Conservation (phyloP, 345 rosid species). For the Eucalyptus tenuipes region DNA sequence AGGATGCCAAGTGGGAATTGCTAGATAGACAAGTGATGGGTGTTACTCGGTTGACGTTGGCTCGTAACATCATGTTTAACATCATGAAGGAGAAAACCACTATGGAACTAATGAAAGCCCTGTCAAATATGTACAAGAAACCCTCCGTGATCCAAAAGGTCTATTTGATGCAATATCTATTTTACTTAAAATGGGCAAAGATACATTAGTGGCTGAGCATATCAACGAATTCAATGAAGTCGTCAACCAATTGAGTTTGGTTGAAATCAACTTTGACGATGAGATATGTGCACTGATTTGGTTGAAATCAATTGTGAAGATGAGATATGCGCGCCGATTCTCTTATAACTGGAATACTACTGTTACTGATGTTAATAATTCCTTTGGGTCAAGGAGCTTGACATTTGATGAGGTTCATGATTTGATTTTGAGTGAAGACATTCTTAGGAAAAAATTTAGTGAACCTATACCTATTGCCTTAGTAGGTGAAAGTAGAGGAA, state of each 20-base stretch:
- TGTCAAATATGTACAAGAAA: background rate
- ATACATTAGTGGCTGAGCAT: background rate
- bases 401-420: too few relatives aligned
- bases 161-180: background rate
- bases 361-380: background rate
- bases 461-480: too few relatives aligned
- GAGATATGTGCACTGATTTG: background rate
- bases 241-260: background rate
- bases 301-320: background rate
- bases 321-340: fast-evolving
- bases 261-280: background rate
- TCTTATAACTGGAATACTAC: background rate
- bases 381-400: too few relatives aligned
- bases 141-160: background rate
- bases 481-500: too few relatives aligned
- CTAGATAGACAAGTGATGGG: too few relatives aligned
- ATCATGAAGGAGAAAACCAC: too few relatives aligned
- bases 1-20: too few relatives aligned
- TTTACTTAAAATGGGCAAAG: background rate
- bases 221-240: background rate
- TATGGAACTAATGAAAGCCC: too few relatives aligned
- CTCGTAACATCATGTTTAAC: too few relatives aligned
- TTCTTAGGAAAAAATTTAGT: too few relatives aligned
- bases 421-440: background rate
- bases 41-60: too few relatives aligned